Conservation (phyloP, 768 basidiomycete species). For the Kwoniella sp. region DNA sequence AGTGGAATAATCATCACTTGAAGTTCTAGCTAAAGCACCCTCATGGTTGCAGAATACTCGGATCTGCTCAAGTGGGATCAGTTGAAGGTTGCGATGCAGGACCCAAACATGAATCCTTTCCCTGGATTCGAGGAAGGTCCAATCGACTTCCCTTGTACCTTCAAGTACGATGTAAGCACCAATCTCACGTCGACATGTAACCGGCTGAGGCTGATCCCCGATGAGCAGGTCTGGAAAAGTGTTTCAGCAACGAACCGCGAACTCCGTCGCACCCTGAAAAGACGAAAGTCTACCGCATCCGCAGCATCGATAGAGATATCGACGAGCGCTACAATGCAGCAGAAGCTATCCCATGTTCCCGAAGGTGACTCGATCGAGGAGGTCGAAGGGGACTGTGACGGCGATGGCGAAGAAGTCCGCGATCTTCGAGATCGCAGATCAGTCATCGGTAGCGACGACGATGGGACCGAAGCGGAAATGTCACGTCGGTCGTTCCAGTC, state of each 20-base stretch:
- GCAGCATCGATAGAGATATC: slow-evolving; percentile 4
- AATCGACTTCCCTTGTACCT: slow-evolving; percentile 88
- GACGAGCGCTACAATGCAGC: slow-evolving; percentile 1
- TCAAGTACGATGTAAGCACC: slow-evolving; percentile 84
- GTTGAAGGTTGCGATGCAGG: slow-evolving; percentile 72
- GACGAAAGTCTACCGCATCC: slow-evolving; percentile 23
- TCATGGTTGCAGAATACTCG: slow-evolving; percentile 65
- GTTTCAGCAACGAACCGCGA: slow-evolving; percentile 54
- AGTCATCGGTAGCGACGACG: slow-evolving; percentile 54
- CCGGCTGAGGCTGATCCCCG: neutral
- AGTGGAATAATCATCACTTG: slow-evolving; percentile 10
- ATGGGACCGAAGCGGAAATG: slow-evolving; percentile 59
- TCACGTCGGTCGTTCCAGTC: slow-evolving; percentile 63
- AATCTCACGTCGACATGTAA: neutral
- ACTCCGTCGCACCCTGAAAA: slow-evolving; percentile 34
- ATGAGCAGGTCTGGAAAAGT: slow-evolving; percentile 40
- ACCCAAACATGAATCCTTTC: slow-evolving; percentile 64
- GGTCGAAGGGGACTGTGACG: slow-evolving; percentile 43
- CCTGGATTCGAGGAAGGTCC: slow-evolving; percentile 75
- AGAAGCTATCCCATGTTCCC: slow-evolving; percentile 36
- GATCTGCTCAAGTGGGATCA: slow-evolving; percentile 92
- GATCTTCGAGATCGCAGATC: neutral
- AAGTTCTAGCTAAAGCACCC: slow-evolving; percentile 23
- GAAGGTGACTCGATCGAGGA: slow-evolving; percentile 34
- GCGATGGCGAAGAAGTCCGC: slow-evolving; percentile 51